phyloP scores from a whole-genome alignment of 768 basidiomycete genomes.

The Chiua virens region DNA sequence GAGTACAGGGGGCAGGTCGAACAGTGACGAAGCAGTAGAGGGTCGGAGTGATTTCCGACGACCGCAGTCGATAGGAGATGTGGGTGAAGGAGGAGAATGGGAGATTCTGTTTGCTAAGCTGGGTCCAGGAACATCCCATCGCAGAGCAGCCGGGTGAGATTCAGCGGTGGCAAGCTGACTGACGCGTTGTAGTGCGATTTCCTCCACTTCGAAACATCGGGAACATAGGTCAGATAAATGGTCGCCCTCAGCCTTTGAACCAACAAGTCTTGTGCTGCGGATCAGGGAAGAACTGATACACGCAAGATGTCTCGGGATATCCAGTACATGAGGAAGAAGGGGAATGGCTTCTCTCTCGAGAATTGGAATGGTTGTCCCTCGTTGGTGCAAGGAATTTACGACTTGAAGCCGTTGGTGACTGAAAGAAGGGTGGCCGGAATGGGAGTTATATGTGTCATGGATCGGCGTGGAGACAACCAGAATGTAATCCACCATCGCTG shows the following conservation, averaged over 20 bases:
- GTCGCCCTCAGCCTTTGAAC: conserved; percentile 35
- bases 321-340: conserved; percentile 69
- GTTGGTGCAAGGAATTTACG: conserved; percentile 56
- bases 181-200: conserved; percentile 64
- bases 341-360: conserved; percentile 73
- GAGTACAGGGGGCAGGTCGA: conserved; percentile 18
- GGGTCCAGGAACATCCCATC: conserved; percentile 17
- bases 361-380: conserved; percentile 52
- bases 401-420: conserved; percentile 54
- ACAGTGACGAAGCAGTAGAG: conserved; percentile 48
- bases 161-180: conserved; percentile 48
- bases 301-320: conserved; percentile 77
- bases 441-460: conserved; percentile 25
- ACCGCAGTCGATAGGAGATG: conserved; percentile 14
- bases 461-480: conserved; percentile 62
- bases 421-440: conserved; percentile 31
- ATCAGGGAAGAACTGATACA: conserved; percentile 75
- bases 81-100: conserved; percentile 21
- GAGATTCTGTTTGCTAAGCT: background rate
- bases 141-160: conserved; percentile 10
- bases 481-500: conserved; percentile 81
- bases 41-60: conserved; percentile 38
- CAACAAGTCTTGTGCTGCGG: conserved; percentile 52
- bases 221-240: conserved; percentile 56
- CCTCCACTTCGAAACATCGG: conserved; percentile 69